Conservation (phyloP, 495 filamentous ascomycete species). For the Apiosordaria backusii region DNA sequence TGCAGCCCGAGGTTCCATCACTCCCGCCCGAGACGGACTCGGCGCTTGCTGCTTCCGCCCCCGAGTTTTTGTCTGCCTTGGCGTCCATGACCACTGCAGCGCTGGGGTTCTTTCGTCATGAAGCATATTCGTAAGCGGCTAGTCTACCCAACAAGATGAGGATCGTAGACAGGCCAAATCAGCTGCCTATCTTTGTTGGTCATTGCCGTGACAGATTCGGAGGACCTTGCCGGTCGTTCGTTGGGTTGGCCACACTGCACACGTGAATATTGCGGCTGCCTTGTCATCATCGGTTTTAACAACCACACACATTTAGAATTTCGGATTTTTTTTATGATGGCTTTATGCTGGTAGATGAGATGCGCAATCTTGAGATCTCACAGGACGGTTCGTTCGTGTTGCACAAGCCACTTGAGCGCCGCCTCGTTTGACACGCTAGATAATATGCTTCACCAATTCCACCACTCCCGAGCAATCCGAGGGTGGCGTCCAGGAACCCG, state of each 20-base stretch:
- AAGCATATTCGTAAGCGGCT: neutral
- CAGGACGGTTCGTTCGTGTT: neutral
- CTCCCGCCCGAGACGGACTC: slow-evolving; percentile 20
- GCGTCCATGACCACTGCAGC: slow-evolving; percentile 22
- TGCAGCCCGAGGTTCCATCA: neutral
- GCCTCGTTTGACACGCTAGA: neutral
- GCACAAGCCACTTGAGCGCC: neutral
- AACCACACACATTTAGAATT: neutral
- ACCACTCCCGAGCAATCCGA: neutral
- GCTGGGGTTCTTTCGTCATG: slow-evolving; percentile 18
- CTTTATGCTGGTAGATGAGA: neutral
- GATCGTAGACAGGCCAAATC: neutral
- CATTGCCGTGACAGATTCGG: no score
- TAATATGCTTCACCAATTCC: neutral
- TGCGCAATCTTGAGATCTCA: neutral
- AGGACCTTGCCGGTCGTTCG: neutral
- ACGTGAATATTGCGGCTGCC: neutral
- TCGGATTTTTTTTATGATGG: no score
- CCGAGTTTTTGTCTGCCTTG: slow-evolving; percentile 1
- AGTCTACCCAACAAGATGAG: neutral
- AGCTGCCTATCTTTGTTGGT: neutral
- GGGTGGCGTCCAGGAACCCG: neutral
- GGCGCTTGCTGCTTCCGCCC: slow-evolving; percentile 23
- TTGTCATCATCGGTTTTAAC: neutral
- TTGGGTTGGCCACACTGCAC: no score